phyloP scores from a whole-genome alignment of 2,329 filamentous ascomycete genomes.

The Rachicladosporium sp. region DNA sequence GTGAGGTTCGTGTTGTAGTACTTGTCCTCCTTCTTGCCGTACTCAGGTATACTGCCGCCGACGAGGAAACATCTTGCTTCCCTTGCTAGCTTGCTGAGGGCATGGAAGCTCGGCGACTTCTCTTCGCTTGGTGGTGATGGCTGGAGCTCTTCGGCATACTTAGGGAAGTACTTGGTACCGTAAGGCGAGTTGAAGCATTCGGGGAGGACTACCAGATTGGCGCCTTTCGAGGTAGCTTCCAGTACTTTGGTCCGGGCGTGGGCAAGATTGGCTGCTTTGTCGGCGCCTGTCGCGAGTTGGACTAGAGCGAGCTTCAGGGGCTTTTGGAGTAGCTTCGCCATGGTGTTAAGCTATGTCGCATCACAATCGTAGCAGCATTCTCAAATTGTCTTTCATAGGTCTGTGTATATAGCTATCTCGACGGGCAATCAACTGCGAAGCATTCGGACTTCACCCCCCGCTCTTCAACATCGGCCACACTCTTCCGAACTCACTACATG shows the following conservation, averaged over 20 bases:
- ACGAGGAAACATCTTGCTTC: slow-evolving; percentile 72
- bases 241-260: slow-evolving; percentile 73
- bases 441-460: no score
- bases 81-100: slow-evolving; percentile 64
- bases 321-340: slow-evolving; percentile 50
- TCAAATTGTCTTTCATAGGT: no score
- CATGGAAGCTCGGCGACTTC: slow-evolving; percentile 73
- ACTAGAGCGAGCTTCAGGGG: slow-evolving; percentile 69
- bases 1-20: slow-evolving; percentile 87
- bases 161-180: slow-evolving; percentile 78
- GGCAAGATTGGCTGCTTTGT: slow-evolving; percentile 74
- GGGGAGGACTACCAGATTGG: slow-evolving; percentile 79
- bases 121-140: slow-evolving; percentile 59
- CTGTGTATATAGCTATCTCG: no score
- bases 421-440: no score
- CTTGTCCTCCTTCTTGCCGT: slow-evolving; percentile 50
- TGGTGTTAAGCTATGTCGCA: no score
- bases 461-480: no score
- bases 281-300: slow-evolving; percentile 60
- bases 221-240: slow-evolving; percentile 62
- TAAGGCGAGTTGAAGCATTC: slow-evolving; percentile 99
- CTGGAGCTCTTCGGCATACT: slow-evolving; percentile 76
- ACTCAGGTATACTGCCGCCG: slow-evolving; percentile 86
- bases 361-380: no score
- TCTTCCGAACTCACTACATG: no score